A percentile compares a stretch with the other conserved stretches of the same genome.
Conservation (phyloP, 1,284 basidiomycete species). For the Cutaneotrichosporon sp. region DNA sequence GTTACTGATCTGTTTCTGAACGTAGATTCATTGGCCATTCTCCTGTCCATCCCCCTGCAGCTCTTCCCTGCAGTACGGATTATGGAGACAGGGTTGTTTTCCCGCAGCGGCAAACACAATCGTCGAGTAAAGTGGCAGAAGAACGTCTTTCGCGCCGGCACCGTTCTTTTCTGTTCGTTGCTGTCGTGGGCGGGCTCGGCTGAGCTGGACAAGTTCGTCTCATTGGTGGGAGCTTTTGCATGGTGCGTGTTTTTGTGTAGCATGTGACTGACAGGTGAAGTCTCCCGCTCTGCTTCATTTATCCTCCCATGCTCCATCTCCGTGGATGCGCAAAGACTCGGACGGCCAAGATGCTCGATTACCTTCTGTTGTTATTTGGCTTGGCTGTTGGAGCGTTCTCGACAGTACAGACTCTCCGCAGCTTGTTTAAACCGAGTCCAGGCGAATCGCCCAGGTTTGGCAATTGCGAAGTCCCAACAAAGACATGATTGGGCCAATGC, state of each 20-base stretch:
- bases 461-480: constrained; percentile 34
- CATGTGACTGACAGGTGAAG: constrained; percentile 48
- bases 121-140: constrained; percentile 67
- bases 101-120: constrained; percentile 64
- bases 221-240: constrained; percentile 87
- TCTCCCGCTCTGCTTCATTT: constrained; percentile 88
- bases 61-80: constrained; percentile 97
- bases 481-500: not conserved
- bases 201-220: constrained; percentile 95
- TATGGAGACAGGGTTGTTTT: constrained; percentile 94
- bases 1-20: not conserved
- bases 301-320: constrained; percentile 90
- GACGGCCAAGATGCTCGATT: constrained; percentile 66
- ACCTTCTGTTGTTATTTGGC: constrained; percentile 76
- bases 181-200: constrained; percentile 79
- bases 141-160: constrained; percentile 76
- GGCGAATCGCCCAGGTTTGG: constrained; percentile 32
- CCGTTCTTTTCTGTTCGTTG: constrained; percentile 68
- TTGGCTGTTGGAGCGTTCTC: constrained; percentile 77
- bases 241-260: constrained; percentile 62
- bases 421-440: constrained; percentile 30
- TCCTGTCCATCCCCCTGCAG: constrained; percentile 89
- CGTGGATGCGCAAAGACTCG: constrained; percentile 74
- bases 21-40: constrained; percentile 71
- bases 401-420: constrained; percentile 44